Percentiles rank a stretch among this genome's conserved stretches.
These are phyloP conservation scores for Carex cristatella DNA, from an alignment of 176 grass and related monocot species.

Conservation along the genomic window DNA sequence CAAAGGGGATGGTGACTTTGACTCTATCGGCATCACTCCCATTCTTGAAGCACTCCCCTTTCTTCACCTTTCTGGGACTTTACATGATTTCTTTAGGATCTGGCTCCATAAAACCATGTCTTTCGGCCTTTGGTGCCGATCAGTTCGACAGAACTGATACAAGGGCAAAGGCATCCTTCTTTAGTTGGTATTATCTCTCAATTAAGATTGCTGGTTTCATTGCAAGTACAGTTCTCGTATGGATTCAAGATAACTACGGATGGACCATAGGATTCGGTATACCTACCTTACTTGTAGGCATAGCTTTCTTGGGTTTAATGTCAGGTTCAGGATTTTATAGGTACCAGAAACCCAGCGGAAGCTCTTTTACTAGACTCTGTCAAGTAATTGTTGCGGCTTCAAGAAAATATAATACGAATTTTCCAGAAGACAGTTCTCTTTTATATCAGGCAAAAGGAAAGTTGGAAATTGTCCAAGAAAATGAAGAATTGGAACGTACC, in stretches of 20 bases:
- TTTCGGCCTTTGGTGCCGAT: slow-evolving; percentile 21
- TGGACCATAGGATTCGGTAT: slow-evolving; percentile 57
- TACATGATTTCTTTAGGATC: slow-evolving; percentile 65
- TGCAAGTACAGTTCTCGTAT: slow-evolving; percentile 71
- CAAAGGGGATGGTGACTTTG: too few species aligned
- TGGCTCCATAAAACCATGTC: slow-evolving; percentile 72
- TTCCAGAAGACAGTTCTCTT: slow-evolving; percentile 59
- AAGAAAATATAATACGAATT: slow-evolving; percentile 42
- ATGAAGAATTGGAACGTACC: slow-evolving; percentile 63
- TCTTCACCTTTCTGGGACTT: slow-evolving; percentile 50
- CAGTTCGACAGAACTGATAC: slow-evolving; percentile 35
- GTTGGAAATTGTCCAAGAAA: slow-evolving; percentile 45
- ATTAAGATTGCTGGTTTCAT: slow-evolving; percentile 68
- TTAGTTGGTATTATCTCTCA: slow-evolving; percentile 45
- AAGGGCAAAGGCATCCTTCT: slow-evolving; percentile 14
- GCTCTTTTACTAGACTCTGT: slow-evolving; percentile 71
- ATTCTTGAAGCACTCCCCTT: slow-evolving; percentile 13
- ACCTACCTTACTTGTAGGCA: slow-evolving; percentile 60
- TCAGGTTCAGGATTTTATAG: slow-evolving; percentile 69
- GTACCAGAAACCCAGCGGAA: slow-evolving; percentile 72
- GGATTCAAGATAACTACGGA: slow-evolving; percentile 25
- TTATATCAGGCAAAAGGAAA: slow-evolving; percentile 64
- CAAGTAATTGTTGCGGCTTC: slow-evolving; percentile 73
- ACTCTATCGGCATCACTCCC: too few species aligned
- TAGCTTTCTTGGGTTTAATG: slow-evolving; percentile 65